These are phyloP conservation scores for Serendipita sp. DNA, from an alignment of 768 basidiomycete species.

Conservation along the genomic window DNA sequence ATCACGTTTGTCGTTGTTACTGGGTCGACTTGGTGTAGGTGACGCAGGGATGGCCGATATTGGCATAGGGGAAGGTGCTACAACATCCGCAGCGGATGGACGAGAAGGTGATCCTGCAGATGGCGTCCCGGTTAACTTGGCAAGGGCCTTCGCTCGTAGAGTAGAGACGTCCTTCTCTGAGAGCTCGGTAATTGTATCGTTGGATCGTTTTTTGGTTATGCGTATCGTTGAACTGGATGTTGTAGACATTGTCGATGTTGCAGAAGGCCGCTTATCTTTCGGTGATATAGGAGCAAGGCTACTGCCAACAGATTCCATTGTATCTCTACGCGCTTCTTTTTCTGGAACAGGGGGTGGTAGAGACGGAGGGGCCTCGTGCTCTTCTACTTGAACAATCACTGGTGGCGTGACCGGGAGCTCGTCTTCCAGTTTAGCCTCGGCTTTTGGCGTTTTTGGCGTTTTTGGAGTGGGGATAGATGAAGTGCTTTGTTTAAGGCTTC, in stretches of 20 bases:
- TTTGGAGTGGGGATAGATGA: conserved; percentile 8
- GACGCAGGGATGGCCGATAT: conserved; percentile 1
- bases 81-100: conserved; percentile 8
- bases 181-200: conserved; percentile 22
- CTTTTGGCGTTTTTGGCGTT: conserved; percentile 7
- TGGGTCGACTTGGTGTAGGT: conserved; percentile 4
- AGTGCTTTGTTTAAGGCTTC: conserved; percentile 7
- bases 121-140: conserved; percentile 17
- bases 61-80: conserved; percentile 11
- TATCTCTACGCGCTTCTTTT: conserved; percentile 27
- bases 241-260: conserved; percentile 1
- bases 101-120: conserved; percentile 9
- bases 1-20: neutral
- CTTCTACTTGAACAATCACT: neutral
- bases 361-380: neutral
- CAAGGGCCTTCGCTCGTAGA: conserved; percentile 10
- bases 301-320: conserved; percentile 14
- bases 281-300: neutral
- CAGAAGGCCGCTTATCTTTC: conserved; percentile 3
- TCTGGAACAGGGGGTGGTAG: conserved; percentile 21
- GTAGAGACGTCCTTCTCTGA: conserved; percentile 15
- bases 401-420: conserved; percentile 7
- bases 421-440: conserved; percentile 3
- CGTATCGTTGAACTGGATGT: neutral
- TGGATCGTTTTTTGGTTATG: conserved; percentile 24